Evolutionary conservation across 2,329 filamentous ascomycete genomes (phyloP).

Genomic region (Capronia americana): DNA sequence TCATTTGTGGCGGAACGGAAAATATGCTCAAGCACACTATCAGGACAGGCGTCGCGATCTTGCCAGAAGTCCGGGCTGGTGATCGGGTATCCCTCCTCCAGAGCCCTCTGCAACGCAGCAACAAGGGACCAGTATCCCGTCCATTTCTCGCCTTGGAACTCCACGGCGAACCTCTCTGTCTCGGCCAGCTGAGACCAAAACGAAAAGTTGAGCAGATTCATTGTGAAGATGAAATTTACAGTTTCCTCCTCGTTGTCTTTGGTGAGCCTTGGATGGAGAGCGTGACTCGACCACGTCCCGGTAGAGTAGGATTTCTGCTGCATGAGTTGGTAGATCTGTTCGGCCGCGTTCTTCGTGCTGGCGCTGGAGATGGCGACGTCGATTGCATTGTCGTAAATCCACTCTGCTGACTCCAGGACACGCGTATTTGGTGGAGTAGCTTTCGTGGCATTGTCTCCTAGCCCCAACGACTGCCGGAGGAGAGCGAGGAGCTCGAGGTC

Average conservation of each 20-base stretch:
- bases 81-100: constrained; percentile 90
- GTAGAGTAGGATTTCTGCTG: constrained; percentile 82
- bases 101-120: constrained; percentile 80
- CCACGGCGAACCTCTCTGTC: constrained; percentile 78
- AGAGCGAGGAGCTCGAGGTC: constrained; percentile 87
- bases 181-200: constrained; percentile 84
- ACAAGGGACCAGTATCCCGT: constrained; percentile 96
- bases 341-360: constrained; percentile 81
- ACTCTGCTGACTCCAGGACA: constrained; percentile 81
- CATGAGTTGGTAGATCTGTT: constrained; percentile 81
- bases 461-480: constrained; percentile 76
- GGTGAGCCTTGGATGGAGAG: constrained; percentile 85
- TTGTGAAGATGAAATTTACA: constrained; percentile 92
- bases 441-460: constrained; percentile 50
- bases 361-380: constrained; percentile 88
- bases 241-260: constrained; percentile 73
- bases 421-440: constrained; percentile 73
- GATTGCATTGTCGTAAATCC: constrained; percentile 88
- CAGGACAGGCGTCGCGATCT: constrained; percentile 74
- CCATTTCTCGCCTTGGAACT: constrained; percentile 81
- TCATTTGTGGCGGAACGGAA: constrained; percentile 88
- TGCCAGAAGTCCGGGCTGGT: constrained; percentile 88
- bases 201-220: constrained; percentile 96
- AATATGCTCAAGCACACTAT: constrained; percentile 74
- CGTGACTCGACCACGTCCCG: constrained; percentile 83